Base-by-base conservation (phyloP, 768 basidiomycete genomes). In the Holtermanniella nyarrowii region DNA sequence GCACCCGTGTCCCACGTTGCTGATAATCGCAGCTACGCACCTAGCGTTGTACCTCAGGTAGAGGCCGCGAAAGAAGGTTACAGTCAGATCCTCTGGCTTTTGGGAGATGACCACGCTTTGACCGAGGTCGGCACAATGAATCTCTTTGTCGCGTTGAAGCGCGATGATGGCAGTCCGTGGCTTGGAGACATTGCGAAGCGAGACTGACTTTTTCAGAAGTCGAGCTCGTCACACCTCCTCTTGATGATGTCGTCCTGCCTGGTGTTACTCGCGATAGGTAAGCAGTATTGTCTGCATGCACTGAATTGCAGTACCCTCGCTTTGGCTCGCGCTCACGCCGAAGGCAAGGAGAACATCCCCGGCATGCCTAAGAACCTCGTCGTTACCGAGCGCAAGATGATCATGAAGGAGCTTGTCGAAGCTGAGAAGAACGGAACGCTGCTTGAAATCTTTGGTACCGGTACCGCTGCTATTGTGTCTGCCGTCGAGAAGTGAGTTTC, bases 161-260 rank as follows among this genome's bases (percentile, higher is more conserved):
- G 79, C 7, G 76, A 77, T 7, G 79, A 83, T 58, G 82, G 80
- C 13, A 49, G 62, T 52, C 55, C 62, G 53, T 54, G 22, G 42
- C 4, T 5, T 14, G 4, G 23, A 26, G 26, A 18, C 12, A 51
- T 14, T 12, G 20, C 12, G 13, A 39, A 4, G 26, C n/a, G 26
- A 43, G 39, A 46, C 26, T 49, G 16, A 26, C 48, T n/a, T 18
- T 44, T 16, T 31, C 60, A 86, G 83, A 75, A n/a, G 69, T 80
- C 53, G 88, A 96, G 68, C 77, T 95, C 48, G 76, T 88, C 56
- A 95, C 93, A 0, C 86, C 91, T 1, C 85, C 88, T 13, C 74
- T 95, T 54, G 88, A 86, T 66, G 89, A 90, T 46, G 84, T 87
- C 72, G 88, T 96, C 62, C 80, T 97, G 1, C 89, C 90, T 1